These are phyloP conservation scores for Micractinium conductrix DNA, from an alignment of 139 green algal genomes.

Conservation along the genomic window DNA sequence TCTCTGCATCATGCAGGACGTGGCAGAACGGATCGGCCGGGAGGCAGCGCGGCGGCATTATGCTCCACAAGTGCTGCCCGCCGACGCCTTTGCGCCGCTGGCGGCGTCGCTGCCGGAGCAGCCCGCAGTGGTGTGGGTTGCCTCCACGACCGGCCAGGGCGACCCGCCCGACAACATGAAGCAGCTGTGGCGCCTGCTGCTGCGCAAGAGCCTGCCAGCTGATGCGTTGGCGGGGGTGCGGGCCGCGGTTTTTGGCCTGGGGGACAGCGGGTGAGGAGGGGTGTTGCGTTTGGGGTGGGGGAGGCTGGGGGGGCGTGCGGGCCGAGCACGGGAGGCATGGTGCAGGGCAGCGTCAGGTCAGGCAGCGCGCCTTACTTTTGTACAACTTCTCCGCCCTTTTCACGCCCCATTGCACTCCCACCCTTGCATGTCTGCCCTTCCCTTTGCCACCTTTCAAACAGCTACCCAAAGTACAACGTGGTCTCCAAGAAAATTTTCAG, in stretches of 20 bases:
- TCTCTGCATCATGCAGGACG: conserved; percentile 69
- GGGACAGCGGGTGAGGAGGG: conserved; percentile 77
- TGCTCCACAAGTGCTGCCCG: conserved; percentile 58
- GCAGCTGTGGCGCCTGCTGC: conserved; percentile 92
- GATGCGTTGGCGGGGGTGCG: conserved; percentile 62
- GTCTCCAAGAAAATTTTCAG: conserved; percentile 90
- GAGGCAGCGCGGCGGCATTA: conserved; percentile 70
- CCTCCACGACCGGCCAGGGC: conserved; percentile 89
- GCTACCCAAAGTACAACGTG: conserved; percentile 94
- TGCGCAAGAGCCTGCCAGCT: conserved; percentile 81
- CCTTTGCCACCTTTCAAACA: too few relatives aligned
- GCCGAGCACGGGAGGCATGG: background rate
- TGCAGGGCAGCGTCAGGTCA: background rate
- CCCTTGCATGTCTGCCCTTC: too few relatives aligned
- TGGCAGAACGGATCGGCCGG: conserved; percentile 85
- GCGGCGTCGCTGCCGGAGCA: conserved; percentile 68
- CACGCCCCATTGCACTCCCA: too few relatives aligned
- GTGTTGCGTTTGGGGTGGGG: too few relatives aligned
- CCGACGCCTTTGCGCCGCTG: conserved; percentile 72
- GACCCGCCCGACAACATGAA: conserved; percentile 89
- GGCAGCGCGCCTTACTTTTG: conserved; percentile 10
- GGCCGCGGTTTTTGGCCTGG: conserved; percentile 94
- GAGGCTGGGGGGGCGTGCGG: background rate
- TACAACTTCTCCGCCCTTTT: too few relatives aligned
- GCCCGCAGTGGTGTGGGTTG: conserved; percentile 74